A percentile compares a stretch with the other conserved stretches of the same genome.
Evolutionary conservation across 371 early-diverging fungal genomes (phyloP).

Genomic region (Lichtheimia ornata): DNA sequence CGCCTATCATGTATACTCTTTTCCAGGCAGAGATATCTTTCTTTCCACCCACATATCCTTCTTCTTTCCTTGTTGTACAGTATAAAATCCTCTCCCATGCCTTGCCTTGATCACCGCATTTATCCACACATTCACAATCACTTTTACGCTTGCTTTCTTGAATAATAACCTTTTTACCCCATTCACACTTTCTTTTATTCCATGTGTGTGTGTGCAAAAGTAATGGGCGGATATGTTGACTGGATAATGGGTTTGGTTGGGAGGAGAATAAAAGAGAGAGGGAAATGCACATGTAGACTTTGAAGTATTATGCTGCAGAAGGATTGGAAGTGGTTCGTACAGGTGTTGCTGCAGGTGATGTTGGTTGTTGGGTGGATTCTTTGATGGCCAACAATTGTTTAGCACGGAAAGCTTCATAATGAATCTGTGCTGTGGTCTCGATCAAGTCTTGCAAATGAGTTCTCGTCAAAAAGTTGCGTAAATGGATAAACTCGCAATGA

Average conservation of each 20-base stretch:
- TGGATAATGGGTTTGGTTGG: neutral
- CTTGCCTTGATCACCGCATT: too few species aligned
- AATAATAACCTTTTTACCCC: too few species aligned
- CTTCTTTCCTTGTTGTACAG: neutral
- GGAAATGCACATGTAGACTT: neutral
- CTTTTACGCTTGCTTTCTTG: too few species aligned
- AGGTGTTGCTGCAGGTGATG: neutral
- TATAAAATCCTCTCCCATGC: neutral
- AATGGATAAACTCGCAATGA: slow-evolving; percentile 77
- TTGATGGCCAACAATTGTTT: slow-evolving; percentile 80
- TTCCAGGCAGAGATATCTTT: neutral
- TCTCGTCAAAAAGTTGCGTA: slow-evolving; percentile 81
- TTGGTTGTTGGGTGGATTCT: slow-evolving; percentile 48
- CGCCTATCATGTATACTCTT: neutral
- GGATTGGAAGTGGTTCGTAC: slow-evolving; percentile 15
- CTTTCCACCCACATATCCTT: neutral
- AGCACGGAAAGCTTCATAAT: slow-evolving; percentile 88
- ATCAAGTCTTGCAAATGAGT: slow-evolving; percentile 83
- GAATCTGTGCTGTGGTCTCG: slow-evolving; percentile 80
- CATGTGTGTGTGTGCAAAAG: too few species aligned
- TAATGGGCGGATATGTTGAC: neutral
- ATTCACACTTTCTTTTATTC: too few species aligned
- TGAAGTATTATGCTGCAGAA: slow-evolving; percentile 1
- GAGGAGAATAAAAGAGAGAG: neutral
- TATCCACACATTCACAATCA: too few species aligned